Percentiles rank a stretch among this genome's conserved stretches.
phyloP scores from a whole-genome alignment of 2,329 filamentous ascomycete species.

The Cladosporium sphaerospermum region DNA sequence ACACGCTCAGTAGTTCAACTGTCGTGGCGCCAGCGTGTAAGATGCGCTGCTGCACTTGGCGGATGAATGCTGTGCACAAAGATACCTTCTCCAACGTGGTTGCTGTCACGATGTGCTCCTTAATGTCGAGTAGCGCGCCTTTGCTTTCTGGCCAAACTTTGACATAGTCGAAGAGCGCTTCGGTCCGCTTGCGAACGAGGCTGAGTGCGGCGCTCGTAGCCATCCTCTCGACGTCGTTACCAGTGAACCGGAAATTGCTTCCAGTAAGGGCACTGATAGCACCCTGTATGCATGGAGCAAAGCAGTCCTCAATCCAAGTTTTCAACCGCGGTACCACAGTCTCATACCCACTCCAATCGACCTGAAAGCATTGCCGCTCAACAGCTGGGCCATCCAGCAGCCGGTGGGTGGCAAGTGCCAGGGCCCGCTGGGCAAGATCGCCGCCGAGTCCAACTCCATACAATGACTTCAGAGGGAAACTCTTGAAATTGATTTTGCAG shows the following conservation, averaged over 20 bases:
- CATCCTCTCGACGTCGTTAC: slow-evolving; percentile 56
- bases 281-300: slow-evolving; percentile 58
- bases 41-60: slow-evolving; percentile 58
- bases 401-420: slow-evolving; percentile 64
- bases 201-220: slow-evolving; percentile 63
- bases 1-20: slow-evolving; percentile 67
- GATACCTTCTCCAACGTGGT: slow-evolving; percentile 62
- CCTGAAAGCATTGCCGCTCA: slow-evolving; percentile 52
- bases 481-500: slow-evolving; percentile 21
- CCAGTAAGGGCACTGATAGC: slow-evolving; percentile 29
- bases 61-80: slow-evolving; percentile 63
- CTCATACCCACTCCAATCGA: slow-evolving; percentile 52
- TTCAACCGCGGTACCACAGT: slow-evolving; percentile 55
- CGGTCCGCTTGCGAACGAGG: slow-evolving; percentile 62
- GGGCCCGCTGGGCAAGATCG: slow-evolving; percentile 62
- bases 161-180: slow-evolving; percentile 73
- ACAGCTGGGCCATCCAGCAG: slow-evolving; percentile 58
- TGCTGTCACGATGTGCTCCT: slow-evolving; percentile 58
- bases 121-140: slow-evolving; percentile 68
- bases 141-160: slow-evolving; percentile 66
- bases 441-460: slow-evolving; percentile 62
- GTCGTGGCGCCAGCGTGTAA: slow-evolving; percentile 72
- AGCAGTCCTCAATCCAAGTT: slow-evolving; percentile 63
- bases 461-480: slow-evolving; percentile 33
- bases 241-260: slow-evolving; percentile 15